Conservation (phyloP, 1,139 yeast species). For the Suhomyces bokatorum region DNA sequence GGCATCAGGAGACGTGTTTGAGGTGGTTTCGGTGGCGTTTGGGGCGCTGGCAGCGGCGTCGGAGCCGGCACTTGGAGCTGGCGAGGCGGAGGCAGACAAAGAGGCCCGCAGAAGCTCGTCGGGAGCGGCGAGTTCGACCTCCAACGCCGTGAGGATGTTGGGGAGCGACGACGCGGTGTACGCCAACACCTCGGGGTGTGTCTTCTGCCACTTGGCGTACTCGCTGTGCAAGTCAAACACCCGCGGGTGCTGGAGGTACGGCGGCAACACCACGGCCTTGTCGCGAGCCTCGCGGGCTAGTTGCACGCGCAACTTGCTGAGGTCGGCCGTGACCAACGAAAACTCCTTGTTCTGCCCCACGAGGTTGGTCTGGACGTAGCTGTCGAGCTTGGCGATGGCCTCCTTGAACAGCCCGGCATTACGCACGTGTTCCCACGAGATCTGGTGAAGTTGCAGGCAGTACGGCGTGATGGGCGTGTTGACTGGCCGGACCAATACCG, state of each 20-base stretch:
- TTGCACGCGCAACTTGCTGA: slow-evolving; percentile 73
- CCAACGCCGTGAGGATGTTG: slow-evolving; percentile 60
- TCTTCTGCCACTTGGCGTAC: slow-evolving; percentile 65
- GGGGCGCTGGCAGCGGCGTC: slow-evolving; percentile 14
- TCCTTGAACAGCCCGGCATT: slow-evolving; percentile 57
- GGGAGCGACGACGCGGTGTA: slow-evolving; percentile 50
- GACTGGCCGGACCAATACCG: slow-evolving; percentile 58
- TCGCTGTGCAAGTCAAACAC: slow-evolving; percentile 78
- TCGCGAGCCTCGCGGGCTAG: slow-evolving; percentile 81
- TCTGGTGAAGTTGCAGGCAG: slow-evolving; percentile 52
- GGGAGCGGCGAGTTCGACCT: slow-evolving; percentile 41
- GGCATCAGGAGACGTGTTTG: not conserved
- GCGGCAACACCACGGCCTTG: slow-evolving; percentile 68
- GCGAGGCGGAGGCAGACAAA: slow-evolving; percentile 13
- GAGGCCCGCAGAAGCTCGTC: slow-evolving; percentile 13
- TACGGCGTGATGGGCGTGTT: slow-evolving; percentile 68
- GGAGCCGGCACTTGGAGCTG: slow-evolving; percentile 9
- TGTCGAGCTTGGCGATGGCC: slow-evolving; percentile 57
- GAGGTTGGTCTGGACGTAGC: slow-evolving; percentile 45
- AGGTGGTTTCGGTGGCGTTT: not conserved
- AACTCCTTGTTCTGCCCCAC: slow-evolving; percentile 52
- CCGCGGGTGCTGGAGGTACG: slow-evolving; percentile 72
- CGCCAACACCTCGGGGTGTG: slow-evolving; percentile 61
- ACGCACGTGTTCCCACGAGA: slow-evolving; percentile 67
- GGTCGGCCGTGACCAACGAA: slow-evolving; percentile 64